These are phyloP conservation scores for Beta vulgaris DNA, from an alignment of 148 eudicot species.

Conservation along the genomic window DNA sequence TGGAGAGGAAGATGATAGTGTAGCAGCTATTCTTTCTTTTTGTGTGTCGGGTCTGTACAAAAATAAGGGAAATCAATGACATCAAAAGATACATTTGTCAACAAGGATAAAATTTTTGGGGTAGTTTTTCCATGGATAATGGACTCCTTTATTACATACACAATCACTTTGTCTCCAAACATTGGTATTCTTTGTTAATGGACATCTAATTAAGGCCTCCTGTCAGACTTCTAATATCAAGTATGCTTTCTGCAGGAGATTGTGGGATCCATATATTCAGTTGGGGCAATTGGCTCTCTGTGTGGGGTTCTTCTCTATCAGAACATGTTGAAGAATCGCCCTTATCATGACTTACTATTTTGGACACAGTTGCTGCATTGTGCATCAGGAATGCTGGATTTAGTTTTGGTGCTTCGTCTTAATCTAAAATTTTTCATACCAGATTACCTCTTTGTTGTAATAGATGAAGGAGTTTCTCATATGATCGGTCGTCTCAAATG, in stretches of 20 bases:
- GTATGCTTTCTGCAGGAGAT: conserved; percentile 27
- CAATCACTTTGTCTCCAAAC: too few relatives aligned
- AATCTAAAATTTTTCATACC: conserved; percentile 26
- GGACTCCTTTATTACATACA: too few relatives aligned
- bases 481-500: conserved; percentile 31
- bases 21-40: not conserved
- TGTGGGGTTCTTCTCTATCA: conserved; percentile 36
- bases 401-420: conserved; percentile 31
- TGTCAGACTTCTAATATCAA: not conserved
- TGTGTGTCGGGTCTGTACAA: too few relatives aligned
- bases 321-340: conserved; percentile 27
- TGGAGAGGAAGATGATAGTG: not conserved
- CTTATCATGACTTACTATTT: conserved; percentile 29
- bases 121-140: too few relatives aligned
- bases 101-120: too few relatives aligned
- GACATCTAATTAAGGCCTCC: not conserved
- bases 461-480: conserved; percentile 33
- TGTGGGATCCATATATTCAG: conserved; percentile 33
- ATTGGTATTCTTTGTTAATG: not conserved
- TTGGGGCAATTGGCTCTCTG: conserved; percentile 36
- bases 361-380: conserved; percentile 26
- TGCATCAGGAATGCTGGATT: conserved; percentile 36
- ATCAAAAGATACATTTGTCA: not conserved
- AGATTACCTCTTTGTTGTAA: conserved; percentile 29
- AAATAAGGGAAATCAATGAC: not conserved